Evolutionary conservation across 495 filamentous ascomycete species (phyloP), one percentile per base, ranked within the genome.

Genomic region (Neurospora intermedia): DNA sequence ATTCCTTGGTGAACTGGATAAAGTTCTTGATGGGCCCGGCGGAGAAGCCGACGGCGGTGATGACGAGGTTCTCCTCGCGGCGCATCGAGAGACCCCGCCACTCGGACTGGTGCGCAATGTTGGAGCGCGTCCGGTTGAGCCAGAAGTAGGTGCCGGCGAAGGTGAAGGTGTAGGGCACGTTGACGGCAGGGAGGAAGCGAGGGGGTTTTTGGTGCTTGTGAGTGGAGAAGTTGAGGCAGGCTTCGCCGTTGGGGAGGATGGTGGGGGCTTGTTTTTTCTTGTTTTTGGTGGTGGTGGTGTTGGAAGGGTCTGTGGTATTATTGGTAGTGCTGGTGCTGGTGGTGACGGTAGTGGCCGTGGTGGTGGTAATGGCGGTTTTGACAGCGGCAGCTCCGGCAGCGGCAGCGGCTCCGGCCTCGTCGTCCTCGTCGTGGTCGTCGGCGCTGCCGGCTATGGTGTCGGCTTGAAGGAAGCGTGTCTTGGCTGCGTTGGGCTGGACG

Each of bases 1-100:
- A 77, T 75, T 85, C 79, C 77, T 87, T 89, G 69, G 87, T 84
- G 73, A 88, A 80, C 69, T 85, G 82, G 27, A 92, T 82, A 2
- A 92, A 82, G 18, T 84, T 77, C 79, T 91, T 91, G 80, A 92
- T 89, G 7, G 90, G 90, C 16, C 88, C 81, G 8, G 83, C 81
- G 18, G 80, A 84, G 18, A 83, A 78, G 45, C 84, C 82, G 38
- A 83, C 80, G 73, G 83, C 84, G 1, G 82, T 84, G 15, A 86
- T 78, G 10, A 78, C 73, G 4, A 86, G 73, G 59, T 79, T 80
- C 43, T 84, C 83, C 48, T 82, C 54, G 13, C 23, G 27, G 0
- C 54, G 54, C 54, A 66, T 31, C 0, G 54, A 66, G 1, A 66
- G 54, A 0, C 27, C 54, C 2, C 15, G 54, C 27, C 27, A 66